A percentile compares a stretch with the other conserved stretches of the same genome.
Conservation (phyloP, 441 rosid species). For the Iberis amara region DNA sequence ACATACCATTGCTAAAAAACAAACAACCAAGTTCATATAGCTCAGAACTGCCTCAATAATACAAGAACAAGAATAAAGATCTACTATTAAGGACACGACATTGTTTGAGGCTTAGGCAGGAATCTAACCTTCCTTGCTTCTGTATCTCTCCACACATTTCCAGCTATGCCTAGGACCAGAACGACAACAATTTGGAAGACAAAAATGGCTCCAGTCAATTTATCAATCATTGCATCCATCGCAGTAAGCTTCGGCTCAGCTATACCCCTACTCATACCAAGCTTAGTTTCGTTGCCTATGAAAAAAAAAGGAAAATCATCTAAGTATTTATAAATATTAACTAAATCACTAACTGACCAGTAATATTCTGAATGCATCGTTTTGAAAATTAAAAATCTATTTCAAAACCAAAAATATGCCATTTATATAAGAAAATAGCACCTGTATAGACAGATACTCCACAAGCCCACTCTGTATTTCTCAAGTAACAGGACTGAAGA, state of each 20-base stretch:
- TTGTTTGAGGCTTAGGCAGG: slow-evolving; percentile 3
- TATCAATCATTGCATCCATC: slow-evolving; percentile 98
- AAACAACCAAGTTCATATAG: slow-evolving; percentile 18
- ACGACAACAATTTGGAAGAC: slow-evolving; percentile 96
- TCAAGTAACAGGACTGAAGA: slow-evolving; percentile 95
- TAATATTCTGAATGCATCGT: slow-evolving; percentile 12
- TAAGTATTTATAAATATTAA: slow-evolving; percentile 17
- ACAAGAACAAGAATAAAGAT: background rate
- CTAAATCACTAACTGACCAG: background rate
- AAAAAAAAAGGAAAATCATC: slow-evolving; percentile 2
- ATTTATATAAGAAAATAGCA: slow-evolving; percentile 26
- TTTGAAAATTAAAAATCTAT: background rate
- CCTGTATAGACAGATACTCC: slow-evolving; percentile 98
- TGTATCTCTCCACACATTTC: slow-evolving; percentile 98
- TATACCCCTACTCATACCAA: slow-evolving; percentile 96
- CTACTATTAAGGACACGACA: background rate
- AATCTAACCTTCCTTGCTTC: slow-evolving; percentile 82
- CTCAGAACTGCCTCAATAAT: slow-evolving; percentile 19
- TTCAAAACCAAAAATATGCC: background rate
- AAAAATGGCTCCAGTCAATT: slow-evolving; percentile 97
- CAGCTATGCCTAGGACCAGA: slow-evolving; percentile 86
- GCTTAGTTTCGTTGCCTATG: slow-evolving; percentile 93
- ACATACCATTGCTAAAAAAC: slow-evolving; percentile 95
- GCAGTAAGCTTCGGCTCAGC: slow-evolving; percentile 99
- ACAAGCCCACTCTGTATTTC: slow-evolving; percentile 99